These are phyloP conservation scores for Prunus persica DNA, from an alignment of 306 rosid genomes.

Conservation along the genomic window Prunus_persica_NCBIv2 NC_034014.1:22224001-22224500, in stretches of 20 bases:
- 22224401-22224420: no score
- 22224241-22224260: conserved; percentile 8
- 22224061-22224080: conserved; percentile 32
- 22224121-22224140: conserved; percentile 54
- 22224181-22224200: conserved; percentile 16
- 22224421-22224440: no score
- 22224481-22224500: no score
- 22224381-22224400: no score
- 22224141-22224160: conserved; percentile 54
- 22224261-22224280: neutral
- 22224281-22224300: neutral
- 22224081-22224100: conserved; percentile 29
- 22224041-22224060: conserved; percentile 38
- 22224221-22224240: conserved; percentile 42
- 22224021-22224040: conserved; percentile 13
- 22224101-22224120: conserved; percentile 62
- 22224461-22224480: no score
- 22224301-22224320: neutral
- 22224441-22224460: no score
- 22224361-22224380: neutral
- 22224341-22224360: no score
- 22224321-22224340: neutral
- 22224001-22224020: conserved; percentile 3
- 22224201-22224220: neutral
- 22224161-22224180: conserved; percentile 46